Percentiles rank a stretch among this genome's conserved stretches.
Evolutionary conservation across 2,329 filamentous ascomycete genomes (phyloP).

Genomic region (Neofusicoccum ribis): DNA sequence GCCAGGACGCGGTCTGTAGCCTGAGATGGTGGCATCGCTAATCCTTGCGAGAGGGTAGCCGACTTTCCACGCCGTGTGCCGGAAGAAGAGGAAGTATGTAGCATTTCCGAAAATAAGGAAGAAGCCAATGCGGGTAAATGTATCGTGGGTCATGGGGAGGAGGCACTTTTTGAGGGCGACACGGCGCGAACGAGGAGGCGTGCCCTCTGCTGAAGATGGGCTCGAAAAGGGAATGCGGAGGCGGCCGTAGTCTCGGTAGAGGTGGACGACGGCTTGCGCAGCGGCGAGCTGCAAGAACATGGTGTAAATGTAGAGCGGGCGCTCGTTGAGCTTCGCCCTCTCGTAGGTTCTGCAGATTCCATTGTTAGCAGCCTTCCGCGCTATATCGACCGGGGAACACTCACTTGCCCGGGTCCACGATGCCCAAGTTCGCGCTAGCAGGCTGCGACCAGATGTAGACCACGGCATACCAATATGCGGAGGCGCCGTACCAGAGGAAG

Average conservation of each 20-base stretch:
- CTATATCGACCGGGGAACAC: neutral
- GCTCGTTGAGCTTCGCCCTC: slow-evolving; percentile 78
- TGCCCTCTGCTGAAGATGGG: slow-evolving; percentile 1
- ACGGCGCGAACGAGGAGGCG: neutral
- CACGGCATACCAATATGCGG: slow-evolving; percentile 76
- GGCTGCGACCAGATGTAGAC: slow-evolving; percentile 75
- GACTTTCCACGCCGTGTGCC: slow-evolving; percentile 44
- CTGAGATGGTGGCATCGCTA: neutral
- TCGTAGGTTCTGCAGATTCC: slow-evolving; percentile 50
- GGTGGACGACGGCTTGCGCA: slow-evolving; percentile 68
- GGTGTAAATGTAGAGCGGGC: slow-evolving; percentile 75
- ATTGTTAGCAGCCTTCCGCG: neutral
- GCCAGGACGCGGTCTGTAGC: slow-evolving; percentile 6
- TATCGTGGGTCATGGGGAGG: slow-evolving; percentile 12
- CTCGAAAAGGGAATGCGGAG: slow-evolving; percentile 51
- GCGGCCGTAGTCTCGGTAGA: slow-evolving; percentile 72
- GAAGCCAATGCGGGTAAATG: slow-evolving; percentile 62
- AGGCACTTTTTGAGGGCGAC: slow-evolving; percentile 6
- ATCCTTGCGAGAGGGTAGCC: slow-evolving; percentile 50
- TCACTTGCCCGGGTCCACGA: slow-evolving; percentile 66
- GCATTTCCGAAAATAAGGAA: slow-evolving; percentile 40
- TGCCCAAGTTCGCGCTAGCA: slow-evolving; percentile 62
- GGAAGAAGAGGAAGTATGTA: slow-evolving; percentile 33
- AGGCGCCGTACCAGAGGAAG: slow-evolving; percentile 72
- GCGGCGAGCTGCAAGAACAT: slow-evolving; percentile 69